Percentiles rank a stretch among this genome's conserved stretches.
phyloP scores from a whole-genome alignment of 2,329 filamentous ascomycete genomes.

The Akanthomyces lecanii region DNA sequence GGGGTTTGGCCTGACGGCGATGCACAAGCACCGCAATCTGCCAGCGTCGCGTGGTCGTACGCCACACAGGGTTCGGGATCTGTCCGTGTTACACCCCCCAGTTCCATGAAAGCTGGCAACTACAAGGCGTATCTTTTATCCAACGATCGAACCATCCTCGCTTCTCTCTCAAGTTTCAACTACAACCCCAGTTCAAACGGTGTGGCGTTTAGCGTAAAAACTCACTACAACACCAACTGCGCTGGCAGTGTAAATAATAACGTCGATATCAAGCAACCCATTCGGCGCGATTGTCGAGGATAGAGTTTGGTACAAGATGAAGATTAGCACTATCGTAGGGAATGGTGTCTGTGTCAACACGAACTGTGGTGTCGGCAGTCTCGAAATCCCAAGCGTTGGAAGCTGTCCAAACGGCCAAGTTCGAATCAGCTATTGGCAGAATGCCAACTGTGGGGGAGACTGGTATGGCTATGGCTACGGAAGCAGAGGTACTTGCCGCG shows the following conservation, averaged over 20 bases:
- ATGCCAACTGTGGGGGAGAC: background rate
- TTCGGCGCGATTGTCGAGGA: no score
- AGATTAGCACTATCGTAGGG: no score
- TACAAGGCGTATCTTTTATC: conserved; percentile 11
- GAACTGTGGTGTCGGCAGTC: conserved; percentile 6
- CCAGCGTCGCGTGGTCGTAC: background rate
- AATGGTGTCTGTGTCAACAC: conserved; percentile 10
- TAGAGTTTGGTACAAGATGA: no score
- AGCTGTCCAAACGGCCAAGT: conserved; percentile 13
- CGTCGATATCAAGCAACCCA: background rate
- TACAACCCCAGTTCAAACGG: background rate
- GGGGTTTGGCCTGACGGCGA: conserved; percentile 1
- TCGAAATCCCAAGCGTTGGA: background rate
- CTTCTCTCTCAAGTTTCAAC: background rate
- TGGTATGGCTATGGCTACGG: conserved; percentile 16
- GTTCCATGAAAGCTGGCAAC: conserved; percentile 1
- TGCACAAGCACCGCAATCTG: background rate
- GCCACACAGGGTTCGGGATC: background rate
- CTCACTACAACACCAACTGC: conserved; percentile 1
- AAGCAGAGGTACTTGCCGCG: conserved; percentile 6
- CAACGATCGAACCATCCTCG: background rate
- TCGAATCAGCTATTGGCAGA: conserved; percentile 14
- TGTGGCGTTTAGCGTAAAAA: conserved; percentile 4
- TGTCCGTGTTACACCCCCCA: background rate
- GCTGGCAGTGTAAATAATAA: background rate